Evolutionary conservation across 371 early-diverging fungal genomes (phyloP), one percentile per base, ranked within the genome.

Genomic region (Haplosporangium sp.): DNA sequence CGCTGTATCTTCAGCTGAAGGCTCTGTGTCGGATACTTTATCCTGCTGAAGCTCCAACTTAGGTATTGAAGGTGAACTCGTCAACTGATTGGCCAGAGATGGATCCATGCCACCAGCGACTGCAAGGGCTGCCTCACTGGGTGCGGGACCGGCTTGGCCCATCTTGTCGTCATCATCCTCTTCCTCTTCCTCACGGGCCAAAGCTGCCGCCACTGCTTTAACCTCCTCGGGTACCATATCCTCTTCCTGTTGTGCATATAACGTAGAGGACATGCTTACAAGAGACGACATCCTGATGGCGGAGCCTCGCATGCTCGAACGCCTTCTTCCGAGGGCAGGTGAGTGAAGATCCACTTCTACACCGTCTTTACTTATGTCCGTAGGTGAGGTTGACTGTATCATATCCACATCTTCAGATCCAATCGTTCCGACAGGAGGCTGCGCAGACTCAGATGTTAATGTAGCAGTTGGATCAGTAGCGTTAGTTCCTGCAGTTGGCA

Each of bases 21-120:
- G 56, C 16, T 54, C 52, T 7, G 10, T 11, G n/a, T 62, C 63
- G 21, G 20, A 7, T 23, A 40, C 55, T 21, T 8, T 50, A 23
- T 45, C 47, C 12, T 64, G 55, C 14, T 53, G 56, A 2, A 18
- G 40, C 36, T 69, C 72, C 14, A 42, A 11, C 46, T 77, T 70
- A 36, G 71, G 67, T 43, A 67, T 55, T 11, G 52, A 56, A 13
- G 74, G 54, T 12, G 69, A 53, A 20, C 41, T 56, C 5, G 65
- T 18, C 14, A 79, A 50, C 42, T 67, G 64, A 14, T 67, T 66
- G 1, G 80, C 80, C 20, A 69, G 51, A 42, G 62, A 51, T 21
- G 80, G 80, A 52, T 79, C 80, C 80, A 79, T 79, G 8, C 80
- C 80, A 14, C 73, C 69, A 8, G 80, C 80, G 48, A 79, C 80